phyloP scores from a whole-genome alignment of 768 basidiomycete species.

The Chalciporus sphaerocephalus region DNA sequence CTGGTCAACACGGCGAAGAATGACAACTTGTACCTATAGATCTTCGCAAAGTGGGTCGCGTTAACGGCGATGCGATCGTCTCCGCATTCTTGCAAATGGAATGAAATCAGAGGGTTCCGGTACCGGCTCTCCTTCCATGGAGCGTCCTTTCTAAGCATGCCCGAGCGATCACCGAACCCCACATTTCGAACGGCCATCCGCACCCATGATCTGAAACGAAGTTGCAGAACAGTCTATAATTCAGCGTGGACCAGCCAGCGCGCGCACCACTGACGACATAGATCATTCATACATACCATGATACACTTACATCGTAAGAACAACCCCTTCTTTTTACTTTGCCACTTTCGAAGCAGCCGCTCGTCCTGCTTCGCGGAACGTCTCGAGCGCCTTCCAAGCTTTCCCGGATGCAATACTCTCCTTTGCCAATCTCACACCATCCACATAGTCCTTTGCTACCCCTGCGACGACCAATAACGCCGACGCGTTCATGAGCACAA shows the following conservation, averaged over 20 bases:
- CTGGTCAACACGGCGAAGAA: neutral
- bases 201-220: neutral
- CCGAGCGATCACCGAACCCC: no score
- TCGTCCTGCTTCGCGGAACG: conserved; percentile 43
- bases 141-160: no score
- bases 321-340: neutral
- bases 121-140: neutral
- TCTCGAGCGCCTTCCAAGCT: conserved; percentile 55
- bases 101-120: neutral
- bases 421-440: conserved; percentile 67
- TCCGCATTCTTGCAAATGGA: neutral
- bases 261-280: neutral
- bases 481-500: conserved; percentile 87
- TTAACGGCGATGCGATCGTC: neutral
- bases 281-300: neutral
- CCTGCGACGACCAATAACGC: conserved; percentile 86
- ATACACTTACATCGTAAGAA: neutral
- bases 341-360: neutral
- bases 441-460: conserved; percentile 58
- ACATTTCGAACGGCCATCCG: neutral
- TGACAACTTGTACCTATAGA: neutral
- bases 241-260: neutral
- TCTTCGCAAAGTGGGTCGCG: neutral
- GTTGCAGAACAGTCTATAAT: neutral
- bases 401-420: conserved; percentile 54